Evolutionary conservation across 75 land plant species (phyloP), one percentile per base, ranked within the genome.

Genomic region (Selaginella tamariscina): DNA sequence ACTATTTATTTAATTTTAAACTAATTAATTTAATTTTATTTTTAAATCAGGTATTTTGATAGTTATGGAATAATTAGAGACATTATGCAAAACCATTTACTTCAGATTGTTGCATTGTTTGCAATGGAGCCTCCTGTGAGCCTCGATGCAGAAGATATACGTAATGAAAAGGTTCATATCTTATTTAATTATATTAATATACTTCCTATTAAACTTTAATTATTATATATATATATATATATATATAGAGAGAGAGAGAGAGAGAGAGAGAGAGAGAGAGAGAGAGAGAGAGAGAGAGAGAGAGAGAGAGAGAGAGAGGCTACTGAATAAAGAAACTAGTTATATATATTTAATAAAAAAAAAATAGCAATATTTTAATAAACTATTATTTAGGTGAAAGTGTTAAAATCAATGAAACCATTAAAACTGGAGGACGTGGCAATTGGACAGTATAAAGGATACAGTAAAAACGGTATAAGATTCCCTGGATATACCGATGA

Each of bases 121-220:
- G 87, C 95, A 27, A 89, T 89, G 95, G 95, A 89, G 70, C 83
- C 89, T 0, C 95, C 95, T 28, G 87, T 84, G 29, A 86, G 87
- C 68, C 73, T 86, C 30, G 95, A 80, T 68, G 89, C 83, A 20
- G 95, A 89, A 65, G 89, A 86, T 39, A 81, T 89, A 27, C 80
- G 87, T 49, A 86, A 86, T 69, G 95, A 89, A 70, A 89, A 89
- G 86, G 95, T 89, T n/a, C n/a, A n/a, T n/a, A n/a, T n/a, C n/a
- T n/a, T n/a, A n/a, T n/a, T n/a, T n/a, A n/a, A n/a, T n/a, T n/a
- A n/a, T n/a, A n/a, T n/a, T n/a, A n/a, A n/a, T n/a, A n/a, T n/a
- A n/a, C n/a, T n/a, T n/a, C n/a, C n/a, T n/a, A n/a, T n/a, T n/a
- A n/a, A n/a, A n/a, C n/a, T n/a, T n/a, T n/a, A n/a, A n/a, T n/a